These are phyloP conservation scores for Penicillium herquei DNA, from an alignment of 495 filamentous ascomycete species.

Conservation along the genomic window DNA sequence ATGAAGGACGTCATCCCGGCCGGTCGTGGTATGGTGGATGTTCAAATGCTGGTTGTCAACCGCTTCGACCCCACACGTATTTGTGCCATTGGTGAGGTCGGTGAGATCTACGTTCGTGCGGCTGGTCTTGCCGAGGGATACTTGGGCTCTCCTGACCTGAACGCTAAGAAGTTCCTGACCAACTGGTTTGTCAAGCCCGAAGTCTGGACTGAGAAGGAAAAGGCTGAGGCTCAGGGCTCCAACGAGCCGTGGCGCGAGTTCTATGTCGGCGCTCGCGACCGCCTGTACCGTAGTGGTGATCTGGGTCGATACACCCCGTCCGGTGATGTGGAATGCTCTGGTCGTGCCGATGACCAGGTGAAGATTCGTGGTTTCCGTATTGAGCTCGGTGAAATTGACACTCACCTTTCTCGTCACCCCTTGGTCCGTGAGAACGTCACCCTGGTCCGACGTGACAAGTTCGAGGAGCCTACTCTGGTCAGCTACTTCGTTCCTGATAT, in stretches of 20 bases:
- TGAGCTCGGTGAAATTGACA: slow-evolving; percentile 93
- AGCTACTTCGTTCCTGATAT: slow-evolving; percentile 88
- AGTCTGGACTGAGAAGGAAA: slow-evolving; percentile 66
- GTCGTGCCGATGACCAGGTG: slow-evolving; percentile 85
- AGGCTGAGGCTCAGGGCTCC: slow-evolving; percentile 36
- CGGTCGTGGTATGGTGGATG: slow-evolving; percentile 87
- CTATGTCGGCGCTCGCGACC: slow-evolving; percentile 81
- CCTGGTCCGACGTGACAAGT: slow-evolving; percentile 78
- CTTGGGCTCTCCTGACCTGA: slow-evolving; percentile 66
- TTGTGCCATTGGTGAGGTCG: slow-evolving; percentile 78
- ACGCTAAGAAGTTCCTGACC: slow-evolving; percentile 74
- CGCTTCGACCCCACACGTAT: slow-evolving; percentile 67
- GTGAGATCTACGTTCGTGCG: slow-evolving; percentile 87
- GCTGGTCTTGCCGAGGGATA: slow-evolving; percentile 90
- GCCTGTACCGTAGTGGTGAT: slow-evolving; percentile 83
- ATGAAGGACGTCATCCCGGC: slow-evolving; percentile 82
- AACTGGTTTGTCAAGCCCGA: slow-evolving; percentile 86
- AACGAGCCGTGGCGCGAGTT: slow-evolving; percentile 69
- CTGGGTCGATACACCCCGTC: slow-evolving; percentile 71
- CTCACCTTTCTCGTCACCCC: slow-evolving; percentile 72
- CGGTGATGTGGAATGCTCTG: slow-evolving; percentile 73
- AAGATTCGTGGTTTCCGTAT: slow-evolving; percentile 97
- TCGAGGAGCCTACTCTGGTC: slow-evolving; percentile 86
- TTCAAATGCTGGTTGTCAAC: slow-evolving; percentile 89
- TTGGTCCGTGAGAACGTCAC: slow-evolving; percentile 86